phyloP scores from a whole-genome alignment of 2,329 filamentous ascomycete species.

The Aspergillus glaucus region DNA sequence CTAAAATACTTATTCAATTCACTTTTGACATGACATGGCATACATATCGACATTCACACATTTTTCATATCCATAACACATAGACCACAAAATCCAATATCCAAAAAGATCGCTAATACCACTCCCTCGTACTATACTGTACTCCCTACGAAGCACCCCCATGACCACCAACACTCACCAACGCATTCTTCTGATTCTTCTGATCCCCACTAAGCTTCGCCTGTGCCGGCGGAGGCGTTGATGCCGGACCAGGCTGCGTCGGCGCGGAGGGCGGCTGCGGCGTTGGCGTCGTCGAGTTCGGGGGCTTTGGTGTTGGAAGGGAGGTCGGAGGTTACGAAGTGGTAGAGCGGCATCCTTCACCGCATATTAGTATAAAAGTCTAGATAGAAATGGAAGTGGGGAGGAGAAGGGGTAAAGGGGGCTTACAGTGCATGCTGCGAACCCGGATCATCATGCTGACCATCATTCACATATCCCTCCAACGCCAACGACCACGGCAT shows the following conservation, averaged over 20 bases:
- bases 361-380: too few species aligned
- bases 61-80: neutral
- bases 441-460: slow-evolving; percentile 51
- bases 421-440: slow-evolving; percentile 59
- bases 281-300: slow-evolving; percentile 68
- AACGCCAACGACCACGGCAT: slow-evolving; percentile 62
- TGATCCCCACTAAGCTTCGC: slow-evolving; percentile 42
- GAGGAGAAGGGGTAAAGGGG: slow-evolving; percentile 9
- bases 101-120: slow-evolving; percentile 1
- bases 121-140: slow-evolving; percentile 8
- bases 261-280: slow-evolving; percentile 56
- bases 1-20: neutral
- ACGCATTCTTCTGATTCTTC: slow-evolving; percentile 44
- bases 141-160: slow-evolving; percentile 26
- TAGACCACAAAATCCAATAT: slow-evolving; percentile 3
- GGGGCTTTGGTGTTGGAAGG: slow-evolving; percentile 64
- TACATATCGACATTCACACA: neutral
- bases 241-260: slow-evolving; percentile 55
- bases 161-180: slow-evolving; percentile 49
- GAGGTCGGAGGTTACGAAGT: slow-evolving; percentile 66
- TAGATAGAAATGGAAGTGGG: too few species aligned
- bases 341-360: slow-evolving; percentile 58
- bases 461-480: slow-evolving; percentile 59
- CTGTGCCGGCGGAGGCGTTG: slow-evolving; percentile 51
- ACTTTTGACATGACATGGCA: neutral